Conservation (phyloP, 306 rosid genomes). For the barrel medic (Medicago truncatula) region DNA sequence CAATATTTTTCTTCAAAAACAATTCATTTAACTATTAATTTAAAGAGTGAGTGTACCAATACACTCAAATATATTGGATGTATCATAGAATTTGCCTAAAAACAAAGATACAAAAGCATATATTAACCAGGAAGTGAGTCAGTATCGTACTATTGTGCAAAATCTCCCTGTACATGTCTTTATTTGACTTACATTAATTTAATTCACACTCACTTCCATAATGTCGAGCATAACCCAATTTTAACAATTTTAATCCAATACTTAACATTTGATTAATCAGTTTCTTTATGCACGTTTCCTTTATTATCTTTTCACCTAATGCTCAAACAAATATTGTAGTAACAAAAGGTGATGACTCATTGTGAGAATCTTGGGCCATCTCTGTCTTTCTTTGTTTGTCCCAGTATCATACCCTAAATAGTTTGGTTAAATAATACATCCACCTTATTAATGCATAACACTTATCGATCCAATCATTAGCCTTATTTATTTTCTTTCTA, state of each 20-base stretch:
- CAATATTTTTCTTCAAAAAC: too few relatives aligned
- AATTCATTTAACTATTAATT: too few relatives aligned
- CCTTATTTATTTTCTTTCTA: background rate
- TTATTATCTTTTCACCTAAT: conserved; percentile 24
- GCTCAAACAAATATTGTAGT: background rate
- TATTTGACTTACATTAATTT: conserved; percentile 31
- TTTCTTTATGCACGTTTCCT: conserved; percentile 20
- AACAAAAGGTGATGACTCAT: conserved; percentile 21
- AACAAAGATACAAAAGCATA: conserved; percentile 39
- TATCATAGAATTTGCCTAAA: too few relatives aligned
- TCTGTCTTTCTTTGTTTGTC: conserved; percentile 40
- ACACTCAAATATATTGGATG: too few relatives aligned
- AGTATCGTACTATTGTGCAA: background rate
- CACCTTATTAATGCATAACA: conserved; percentile 47
- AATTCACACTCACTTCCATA: conserved; percentile 55
- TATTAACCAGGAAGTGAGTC: conserved; percentile 23
- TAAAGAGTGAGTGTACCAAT: too few relatives aligned
- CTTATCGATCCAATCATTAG: conserved; percentile 49
- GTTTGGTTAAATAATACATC: conserved; percentile 39
- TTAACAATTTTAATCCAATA: conserved; percentile 39
- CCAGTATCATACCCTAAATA: conserved; percentile 24
- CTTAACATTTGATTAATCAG: background rate
- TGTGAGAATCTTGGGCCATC: conserved; percentile 42
- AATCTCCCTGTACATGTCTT: conserved; percentile 44
- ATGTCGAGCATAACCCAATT: conserved; percentile 47